These are phyloP conservation scores for Boletus edulis DNA, from an alignment of 768 basidiomycete genomes.

Conservation along the genomic window DNA sequence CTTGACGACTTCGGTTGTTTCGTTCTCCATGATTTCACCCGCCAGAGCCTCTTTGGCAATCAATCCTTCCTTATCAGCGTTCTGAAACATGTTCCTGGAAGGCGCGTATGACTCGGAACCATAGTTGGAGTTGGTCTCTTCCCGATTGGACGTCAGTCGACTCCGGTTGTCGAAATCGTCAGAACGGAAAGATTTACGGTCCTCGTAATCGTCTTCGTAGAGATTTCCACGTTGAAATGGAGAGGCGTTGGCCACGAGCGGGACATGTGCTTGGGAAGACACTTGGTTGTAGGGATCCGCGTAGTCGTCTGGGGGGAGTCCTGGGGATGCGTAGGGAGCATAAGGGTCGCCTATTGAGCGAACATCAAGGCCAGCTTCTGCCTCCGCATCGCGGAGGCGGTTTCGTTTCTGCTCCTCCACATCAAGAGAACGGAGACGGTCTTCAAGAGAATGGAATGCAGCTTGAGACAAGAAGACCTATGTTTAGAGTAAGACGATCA, in stretches of 20 bases:
- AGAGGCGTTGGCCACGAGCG: constrained; percentile 80
- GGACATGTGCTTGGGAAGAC: constrained; percentile 68
- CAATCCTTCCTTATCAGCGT: constrained; percentile 67
- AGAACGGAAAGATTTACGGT: constrained; percentile 66
- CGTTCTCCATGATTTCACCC: constrained; percentile 83
- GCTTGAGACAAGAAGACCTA: constrained; percentile 87
- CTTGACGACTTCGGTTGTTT: constrained; percentile 84
- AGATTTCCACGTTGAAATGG: constrained; percentile 75
- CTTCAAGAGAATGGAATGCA: constrained; percentile 87
- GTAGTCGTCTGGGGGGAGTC: constrained; percentile 42
- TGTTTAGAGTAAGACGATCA: not conserved
- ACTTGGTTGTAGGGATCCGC: constrained; percentile 48
- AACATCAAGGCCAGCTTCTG: constrained; percentile 63
- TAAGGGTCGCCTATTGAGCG: constrained; percentile 65
- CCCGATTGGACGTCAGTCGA: constrained; percentile 72
- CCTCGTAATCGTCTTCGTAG: constrained; percentile 80
- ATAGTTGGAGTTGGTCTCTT: constrained; percentile 76
- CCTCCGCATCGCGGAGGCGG: constrained; percentile 71
- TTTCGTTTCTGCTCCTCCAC: constrained; percentile 85
- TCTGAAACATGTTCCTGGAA: constrained; percentile 93
- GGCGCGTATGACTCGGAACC: constrained; percentile 95
- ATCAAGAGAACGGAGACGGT: constrained; percentile 78
- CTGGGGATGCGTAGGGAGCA: constrained; percentile 67
- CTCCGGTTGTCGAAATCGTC: constrained; percentile 83
- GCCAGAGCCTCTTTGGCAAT: constrained; percentile 82